These are phyloP conservation scores for Colletotrichum chrysophilum DNA, from an alignment of 2,329 filamentous ascomycete genomes.

Conservation along the genomic window DNA sequence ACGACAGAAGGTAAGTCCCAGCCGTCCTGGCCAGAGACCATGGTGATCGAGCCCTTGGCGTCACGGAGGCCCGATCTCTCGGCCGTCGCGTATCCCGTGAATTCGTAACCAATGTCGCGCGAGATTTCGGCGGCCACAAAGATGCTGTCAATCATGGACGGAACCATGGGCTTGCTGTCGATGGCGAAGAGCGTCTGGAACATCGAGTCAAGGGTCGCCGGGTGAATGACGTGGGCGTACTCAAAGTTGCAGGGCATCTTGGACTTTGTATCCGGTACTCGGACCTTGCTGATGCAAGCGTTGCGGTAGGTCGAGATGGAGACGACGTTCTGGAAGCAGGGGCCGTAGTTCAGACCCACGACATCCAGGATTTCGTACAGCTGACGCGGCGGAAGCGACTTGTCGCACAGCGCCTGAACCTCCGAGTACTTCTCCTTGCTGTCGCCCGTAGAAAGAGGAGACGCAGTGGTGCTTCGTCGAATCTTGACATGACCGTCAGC, in stretches of 20 bases:
- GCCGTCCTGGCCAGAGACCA: slow-evolving; percentile 36
- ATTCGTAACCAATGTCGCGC: slow-evolving; percentile 33
- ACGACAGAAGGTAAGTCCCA: slow-evolving; percentile 41
- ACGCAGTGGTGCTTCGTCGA: neutral
- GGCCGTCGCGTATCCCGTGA: slow-evolving; percentile 47
- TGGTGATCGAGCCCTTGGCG: slow-evolving; percentile 47
- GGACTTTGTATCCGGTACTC: slow-evolving; percentile 53
- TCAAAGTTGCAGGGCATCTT: slow-evolving; percentile 60
- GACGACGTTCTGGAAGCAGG: slow-evolving; percentile 53
- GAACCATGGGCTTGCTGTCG: slow-evolving; percentile 52
- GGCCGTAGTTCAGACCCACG: slow-evolving; percentile 57
- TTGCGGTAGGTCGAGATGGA: slow-evolving; percentile 35
- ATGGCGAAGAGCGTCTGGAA: slow-evolving; percentile 58
- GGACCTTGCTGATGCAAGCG: slow-evolving; percentile 41
- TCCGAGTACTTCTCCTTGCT: slow-evolving; percentile 26
- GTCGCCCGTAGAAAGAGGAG: neutral
- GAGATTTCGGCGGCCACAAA: slow-evolving; percentile 48
- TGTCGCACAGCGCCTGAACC: slow-evolving; percentile 33
- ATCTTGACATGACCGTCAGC: slow-evolving; percentile 25
- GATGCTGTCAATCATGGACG: slow-evolving; percentile 48
- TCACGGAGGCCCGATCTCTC: slow-evolving; percentile 38
- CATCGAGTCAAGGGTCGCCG: slow-evolving; percentile 60
- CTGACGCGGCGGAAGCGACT: slow-evolving; percentile 44
- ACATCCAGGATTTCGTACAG: slow-evolving; percentile 56
- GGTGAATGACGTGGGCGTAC: slow-evolving; percentile 61